These are phyloP conservation scores for Dipsacomyces acuminosporus DNA, from an alignment of 371 early-diverging fungal species.

Conservation along the genomic window DNA sequence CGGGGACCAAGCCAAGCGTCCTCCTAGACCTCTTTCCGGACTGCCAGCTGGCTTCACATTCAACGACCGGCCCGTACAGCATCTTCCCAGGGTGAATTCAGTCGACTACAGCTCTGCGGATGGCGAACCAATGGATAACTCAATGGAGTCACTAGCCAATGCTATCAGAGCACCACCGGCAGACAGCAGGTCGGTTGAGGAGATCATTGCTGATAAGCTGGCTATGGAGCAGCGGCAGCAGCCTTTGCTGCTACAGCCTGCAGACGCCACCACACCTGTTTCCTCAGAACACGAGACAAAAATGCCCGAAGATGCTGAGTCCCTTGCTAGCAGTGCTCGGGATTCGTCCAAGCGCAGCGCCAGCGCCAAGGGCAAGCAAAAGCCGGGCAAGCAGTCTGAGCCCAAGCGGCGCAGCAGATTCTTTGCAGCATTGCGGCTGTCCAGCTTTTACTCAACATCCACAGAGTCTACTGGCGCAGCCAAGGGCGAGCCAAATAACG, in stretches of 20 bases:
- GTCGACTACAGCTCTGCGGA: constrained; percentile 31
- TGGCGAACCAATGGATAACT: constrained; percentile 34
- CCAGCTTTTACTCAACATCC: background rate
- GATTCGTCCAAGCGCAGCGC: background rate
- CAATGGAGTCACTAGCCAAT: constrained; percentile 25
- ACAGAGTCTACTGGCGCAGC: background rate
- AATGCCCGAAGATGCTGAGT: too few species aligned
- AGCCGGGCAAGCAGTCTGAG: background rate
- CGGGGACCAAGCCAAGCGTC: constrained; percentile 2
- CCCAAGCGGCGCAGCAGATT: constrained; percentile 37
- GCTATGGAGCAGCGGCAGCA: constrained; percentile 4
- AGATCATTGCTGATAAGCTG: constrained; percentile 29
- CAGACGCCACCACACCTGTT: background rate
- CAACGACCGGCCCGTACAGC: constrained; percentile 26
- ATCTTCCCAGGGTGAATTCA: constrained; percentile 41
- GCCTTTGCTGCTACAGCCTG: background rate
- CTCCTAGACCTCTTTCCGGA: constrained; percentile 27
- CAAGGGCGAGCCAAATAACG: too few species aligned
- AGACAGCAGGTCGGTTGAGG: constrained; percentile 29
- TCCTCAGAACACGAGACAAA: background rate
- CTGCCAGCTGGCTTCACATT: constrained; percentile 26
- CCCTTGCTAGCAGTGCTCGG: too few species aligned
- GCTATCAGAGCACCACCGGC: constrained; percentile 25
- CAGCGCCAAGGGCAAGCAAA: background rate
- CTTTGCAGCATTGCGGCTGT: constrained; percentile 21